Base-by-base conservation (phyloP, 2,329 filamentous ascomycete species). In the Exophiala lecanii-corni region DNA sequence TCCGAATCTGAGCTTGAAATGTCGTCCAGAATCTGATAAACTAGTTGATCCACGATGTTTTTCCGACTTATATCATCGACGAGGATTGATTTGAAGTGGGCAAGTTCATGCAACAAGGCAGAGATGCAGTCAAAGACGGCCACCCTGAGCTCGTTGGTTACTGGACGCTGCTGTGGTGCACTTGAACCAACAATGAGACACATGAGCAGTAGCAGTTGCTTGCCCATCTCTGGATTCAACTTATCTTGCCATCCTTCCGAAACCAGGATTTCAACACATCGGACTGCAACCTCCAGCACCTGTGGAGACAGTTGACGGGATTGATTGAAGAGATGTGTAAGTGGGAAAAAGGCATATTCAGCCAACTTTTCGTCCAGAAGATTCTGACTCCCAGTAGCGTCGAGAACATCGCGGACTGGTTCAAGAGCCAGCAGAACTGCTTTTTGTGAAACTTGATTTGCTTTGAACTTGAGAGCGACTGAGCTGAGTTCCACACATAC, bases 271-370 rank as follows among this genome's bases (percentile, higher is more conserved):
- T 78, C 74, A 23, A 96, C 70, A 54, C 86, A 91, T 60, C 81
- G 79, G 34, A 96, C 72, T 20, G 84, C 82, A 32, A 85, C 66
- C 61, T 98, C 92, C 5, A 92, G 68, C 30, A 63, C 66, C 39
- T 76, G 75, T 35, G 85, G 76, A 1, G 89, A 81, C 41, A 89
- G 79, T 36, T 76, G 73, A 50, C 84, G 78, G 54, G 86, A 83
- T 50, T 81, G 76, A 45, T 87, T 82, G 56, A 98, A 82, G 28
- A 97, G 79, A 55, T 92, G 84, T 1, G 87, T 89, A 0, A 98
- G 71, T 0, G 92, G 92, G 50, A 96, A 95, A 70, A 97, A 97
- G 58, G 86, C 77, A 71, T 97, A 98, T 68, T 96, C 89, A 10
- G 89, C 88, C 13, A 97, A 70, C 61, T 89, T 91, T 39, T 82